Percentiles rank a stretch among this genome's conserved stretches.
phyloP scores from a whole-genome alignment of 306 rosid genomes.

The Lithocarpus polystachyus region DNA sequence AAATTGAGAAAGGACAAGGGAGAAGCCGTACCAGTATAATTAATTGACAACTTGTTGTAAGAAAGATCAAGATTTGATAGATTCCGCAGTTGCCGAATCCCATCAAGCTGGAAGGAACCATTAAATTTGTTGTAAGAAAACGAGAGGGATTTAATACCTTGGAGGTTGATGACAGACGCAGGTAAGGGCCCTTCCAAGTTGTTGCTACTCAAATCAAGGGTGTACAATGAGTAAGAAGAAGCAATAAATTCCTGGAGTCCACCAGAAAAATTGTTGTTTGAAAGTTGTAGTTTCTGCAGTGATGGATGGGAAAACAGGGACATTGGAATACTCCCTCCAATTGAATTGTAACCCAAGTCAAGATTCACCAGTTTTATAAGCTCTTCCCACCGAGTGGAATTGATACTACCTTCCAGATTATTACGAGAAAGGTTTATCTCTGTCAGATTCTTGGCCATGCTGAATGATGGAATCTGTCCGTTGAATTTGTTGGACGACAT shows the following conservation, averaged over 20 bases:
- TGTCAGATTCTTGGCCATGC: conserved; percentile 5
- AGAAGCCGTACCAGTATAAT: neutral
- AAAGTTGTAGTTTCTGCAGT: conserved; percentile 13
- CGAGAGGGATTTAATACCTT: neutral
- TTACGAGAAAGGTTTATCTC: conserved; percentile 21
- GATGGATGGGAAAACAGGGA: conserved; percentile 20
- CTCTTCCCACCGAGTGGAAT: conserved; percentile 21
- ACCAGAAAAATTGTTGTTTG: conserved; percentile 22
- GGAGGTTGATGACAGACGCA: neutral
- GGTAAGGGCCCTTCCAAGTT: conserved; percentile 46
- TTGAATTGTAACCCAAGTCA: conserved; percentile 16
- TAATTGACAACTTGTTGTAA: conserved; percentile 23
- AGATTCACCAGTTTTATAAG: conserved; percentile 17
- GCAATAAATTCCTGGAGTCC: neutral
- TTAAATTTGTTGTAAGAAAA: conserved; percentile 46
- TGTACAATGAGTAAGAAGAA: conserved; percentile 18
- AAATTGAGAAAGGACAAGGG: neutral
- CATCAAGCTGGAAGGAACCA: conserved; percentile 18
- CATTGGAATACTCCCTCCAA: conserved; percentile 20
- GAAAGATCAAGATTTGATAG: conserved; percentile 40
- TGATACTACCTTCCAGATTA: conserved; percentile 8
- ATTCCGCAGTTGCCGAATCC: conserved; percentile 8
- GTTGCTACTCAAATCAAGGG: conserved; percentile 51
- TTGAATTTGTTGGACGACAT: neutral
- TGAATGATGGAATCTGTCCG: conserved; percentile 32